Evolutionary conservation across 805 yeast genomes (phyloP).

Genomic region (Clavispora fructus): DNA sequence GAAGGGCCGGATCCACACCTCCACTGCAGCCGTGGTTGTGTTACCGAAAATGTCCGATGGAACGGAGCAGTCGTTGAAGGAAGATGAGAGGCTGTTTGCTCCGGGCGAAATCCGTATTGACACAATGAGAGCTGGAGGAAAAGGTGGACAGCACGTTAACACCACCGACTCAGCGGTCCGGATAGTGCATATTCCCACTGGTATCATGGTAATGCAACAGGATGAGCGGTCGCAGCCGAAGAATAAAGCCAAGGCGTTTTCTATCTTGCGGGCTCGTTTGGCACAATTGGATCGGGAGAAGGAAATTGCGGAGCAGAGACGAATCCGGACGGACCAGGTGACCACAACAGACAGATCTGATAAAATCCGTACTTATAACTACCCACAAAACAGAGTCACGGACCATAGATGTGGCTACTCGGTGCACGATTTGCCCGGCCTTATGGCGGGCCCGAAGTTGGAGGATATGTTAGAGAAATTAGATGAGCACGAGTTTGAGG

Average conservation of each 20-base stretch:
- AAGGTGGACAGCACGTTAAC: conserved; percentile 97
- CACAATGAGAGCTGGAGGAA: conserved; percentile 96
- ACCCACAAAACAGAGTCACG: conserved; percentile 85
- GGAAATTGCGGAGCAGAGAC: conserved; percentile 59
- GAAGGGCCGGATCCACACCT: conserved; percentile 91
- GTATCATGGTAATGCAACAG: conserved; percentile 83
- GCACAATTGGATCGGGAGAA: conserved; percentile 74
- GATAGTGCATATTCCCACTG: conserved; percentile 86
- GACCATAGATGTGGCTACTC: conserved; percentile 88
- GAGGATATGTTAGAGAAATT: conserved; percentile 33
- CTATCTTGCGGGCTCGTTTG: conserved; percentile 72
- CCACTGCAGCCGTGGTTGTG: conserved; percentile 93
- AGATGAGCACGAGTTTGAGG: conserved; percentile 35
- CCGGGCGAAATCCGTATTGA: conserved; percentile 89
- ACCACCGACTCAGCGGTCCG: conserved; percentile 97
- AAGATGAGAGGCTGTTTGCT: conserved; percentile 64
- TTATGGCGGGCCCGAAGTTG: conserved; percentile 33
- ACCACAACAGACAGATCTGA: conserved; percentile 86
- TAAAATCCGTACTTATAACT: conserved; percentile 90
- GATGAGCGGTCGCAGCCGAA: conserved; percentile 94
- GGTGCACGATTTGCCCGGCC: conserved; percentile 58
- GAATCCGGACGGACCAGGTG: conserved; percentile 75
- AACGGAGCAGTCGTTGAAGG: conserved; percentile 38
- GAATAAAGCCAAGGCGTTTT: conserved; percentile 88
- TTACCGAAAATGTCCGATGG: conserved; percentile 73